Evolutionary conservation across 352 stramenopile species (phyloP), one percentile per base, ranked within the genome.

Genomic region (Aphanomyces invadans): DNA sequence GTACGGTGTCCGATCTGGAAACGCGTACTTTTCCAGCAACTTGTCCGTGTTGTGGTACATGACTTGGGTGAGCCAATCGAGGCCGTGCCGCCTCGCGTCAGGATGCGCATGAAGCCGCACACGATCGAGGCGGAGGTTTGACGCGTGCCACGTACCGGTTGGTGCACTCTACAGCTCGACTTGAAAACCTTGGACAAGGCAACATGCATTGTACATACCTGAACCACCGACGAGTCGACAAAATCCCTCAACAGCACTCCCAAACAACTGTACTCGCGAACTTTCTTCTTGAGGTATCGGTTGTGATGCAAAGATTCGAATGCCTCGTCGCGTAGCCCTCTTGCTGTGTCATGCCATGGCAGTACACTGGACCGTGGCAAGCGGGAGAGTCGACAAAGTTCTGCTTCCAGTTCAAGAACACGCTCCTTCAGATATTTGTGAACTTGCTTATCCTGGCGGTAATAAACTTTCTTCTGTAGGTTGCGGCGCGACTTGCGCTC

Each of bases 1-100:
- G 36, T 57, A 32, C 19, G 49, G 49, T 12, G 25, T 33, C 5
- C 49, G 49, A 21, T n/a, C 4, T 15, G 60, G 60, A 57, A 67
- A 67, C 23, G 19, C 23, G 31, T 51, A 33, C 33, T 46, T 44
- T 26, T 45, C 32, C 4, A 67, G 38, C 46, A 67, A 29, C n/a
- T 23, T n/a, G 25, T 67, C 60, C 4, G 60, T 67, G 49, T 67
- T 67, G 46, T 59, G 33, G 42, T 67, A 67, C 60, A 67, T 67
- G 26, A 57, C 19, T 32, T 67, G 42, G 9, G 60, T 67, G 33
- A 51, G 48, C 60, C 60, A 67, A 26, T 67, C 60, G 29, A 67
- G 49, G n/a, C 60, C 45, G n/a, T 57, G 60, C 25, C 49, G 29
- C 26, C 60, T 15, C 15, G 46, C 60, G 11, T 57, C 49, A 5